A percentile compares a stretch with the other conserved stretches of the same genome.
Conservation (phyloP, 257 asterid genomes). For the Jasminum sambac region DNA sequence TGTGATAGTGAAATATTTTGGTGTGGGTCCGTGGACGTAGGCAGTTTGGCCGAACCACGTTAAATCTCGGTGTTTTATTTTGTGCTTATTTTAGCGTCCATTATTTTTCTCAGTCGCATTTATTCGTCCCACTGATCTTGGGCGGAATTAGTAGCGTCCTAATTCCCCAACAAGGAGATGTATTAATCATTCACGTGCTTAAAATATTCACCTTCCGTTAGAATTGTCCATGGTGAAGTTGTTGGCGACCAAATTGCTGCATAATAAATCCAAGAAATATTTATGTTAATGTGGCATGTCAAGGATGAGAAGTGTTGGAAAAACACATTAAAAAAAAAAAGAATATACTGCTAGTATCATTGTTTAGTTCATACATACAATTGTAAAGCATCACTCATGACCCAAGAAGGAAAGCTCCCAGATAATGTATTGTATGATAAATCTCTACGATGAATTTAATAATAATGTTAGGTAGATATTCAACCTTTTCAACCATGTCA, state of each 20-base stretch:
- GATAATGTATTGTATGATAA: conserved; percentile 49
- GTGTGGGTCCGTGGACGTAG: no score
- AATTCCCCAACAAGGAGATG: no score
- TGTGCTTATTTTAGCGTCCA: no score
- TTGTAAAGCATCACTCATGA: conserved; percentile 33
- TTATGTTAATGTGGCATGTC: neutral
- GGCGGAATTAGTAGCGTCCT: no score
- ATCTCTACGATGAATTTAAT: conserved; percentile 30
- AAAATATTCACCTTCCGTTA: conserved; percentile 45
- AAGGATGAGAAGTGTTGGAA: neutral
- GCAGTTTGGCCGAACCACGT: no score
- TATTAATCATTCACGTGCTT: neutral
- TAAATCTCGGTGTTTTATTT: no score
- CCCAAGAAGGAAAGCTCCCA: conserved; percentile 53
- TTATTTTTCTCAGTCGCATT: no score
- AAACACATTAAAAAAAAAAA: neutral
- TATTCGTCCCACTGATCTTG: no score
- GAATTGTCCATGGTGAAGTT: conserved; percentile 50
- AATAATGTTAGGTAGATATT: neutral
- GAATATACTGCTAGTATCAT: neutral
- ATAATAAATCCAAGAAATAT: conserved; percentile 21
- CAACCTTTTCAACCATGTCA: neutral
- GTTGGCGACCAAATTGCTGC: conserved; percentile 60
- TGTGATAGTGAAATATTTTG: no score
- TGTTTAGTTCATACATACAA: conserved; percentile 21